Evolutionary conservation across 768 basidiomycete genomes (phyloP).

Genomic region (Calocybe gangraenosa): DNA sequence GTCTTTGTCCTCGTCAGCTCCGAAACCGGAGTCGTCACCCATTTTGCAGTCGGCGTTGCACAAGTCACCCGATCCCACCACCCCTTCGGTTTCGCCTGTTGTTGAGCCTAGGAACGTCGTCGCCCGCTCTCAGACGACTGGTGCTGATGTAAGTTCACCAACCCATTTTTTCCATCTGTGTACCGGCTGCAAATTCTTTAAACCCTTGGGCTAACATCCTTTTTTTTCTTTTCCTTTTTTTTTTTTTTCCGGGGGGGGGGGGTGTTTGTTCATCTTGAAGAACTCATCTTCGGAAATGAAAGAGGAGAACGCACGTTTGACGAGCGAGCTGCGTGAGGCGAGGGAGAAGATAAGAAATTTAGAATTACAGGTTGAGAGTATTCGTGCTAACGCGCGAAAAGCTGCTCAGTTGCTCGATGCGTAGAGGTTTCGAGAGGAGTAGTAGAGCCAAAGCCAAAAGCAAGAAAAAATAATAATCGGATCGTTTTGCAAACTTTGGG

Average conservation of each 20-base stretch:
- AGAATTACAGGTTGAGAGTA: conserved; percentile 75
- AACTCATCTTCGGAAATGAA: conserved; percentile 23
- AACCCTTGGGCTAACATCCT: no score
- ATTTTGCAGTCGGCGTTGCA: conserved; percentile 4
- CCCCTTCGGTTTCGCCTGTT: conserved; percentile 13
- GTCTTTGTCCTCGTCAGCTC: neutral
- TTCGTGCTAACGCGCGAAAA: conserved; percentile 71
- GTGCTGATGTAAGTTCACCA: conserved; percentile 27
- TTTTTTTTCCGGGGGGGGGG: conserved; percentile 4
- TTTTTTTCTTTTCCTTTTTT: neutral
- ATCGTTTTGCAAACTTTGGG: no score
- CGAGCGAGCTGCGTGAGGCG: conserved; percentile 69
- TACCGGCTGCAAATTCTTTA: no score
- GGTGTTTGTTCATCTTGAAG: conserved; percentile 5
- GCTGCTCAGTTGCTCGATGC: conserved; percentile 65
- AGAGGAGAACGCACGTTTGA: conserved; percentile 61
- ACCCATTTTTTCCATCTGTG: no score
- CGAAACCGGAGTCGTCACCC: neutral
- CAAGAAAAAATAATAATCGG: no score
- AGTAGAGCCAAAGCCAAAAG: no score
- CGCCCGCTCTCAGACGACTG: conserved; percentile 17
- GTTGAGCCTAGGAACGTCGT: conserved; percentile 16
- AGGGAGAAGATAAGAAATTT: conserved; percentile 78
- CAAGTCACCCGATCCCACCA: conserved; percentile 7
- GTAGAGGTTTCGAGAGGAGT: no score